Base-by-base conservation (phyloP, 495 filamentous ascomycete genomes). In the Sphaerosporella brunnea region DNA sequence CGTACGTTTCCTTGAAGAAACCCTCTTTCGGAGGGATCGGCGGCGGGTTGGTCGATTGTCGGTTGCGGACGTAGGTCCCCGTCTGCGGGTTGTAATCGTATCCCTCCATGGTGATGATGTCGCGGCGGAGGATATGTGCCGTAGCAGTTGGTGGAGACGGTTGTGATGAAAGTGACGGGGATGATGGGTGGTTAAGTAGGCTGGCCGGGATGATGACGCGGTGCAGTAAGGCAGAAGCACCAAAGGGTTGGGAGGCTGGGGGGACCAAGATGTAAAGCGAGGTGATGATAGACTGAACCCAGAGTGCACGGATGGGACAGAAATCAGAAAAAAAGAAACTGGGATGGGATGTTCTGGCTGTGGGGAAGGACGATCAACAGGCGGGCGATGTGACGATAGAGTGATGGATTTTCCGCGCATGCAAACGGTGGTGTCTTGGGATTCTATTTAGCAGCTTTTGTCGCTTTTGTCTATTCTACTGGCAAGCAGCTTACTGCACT, bases 21-120 rank as follows among this genome's bases (percentile, higher is more conserved):
- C 40, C 23, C 28, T 54, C 54, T 36, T 59, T 59, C 0, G 56
- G 56, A 2, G 56, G 55, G 3, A 58, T 11, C 4, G 55, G 55
- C 1, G 54, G 54, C 2, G 39, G 35, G n/a, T 49, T 51, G 1
- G 51, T 34, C 2, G 50, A 44, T 0, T 34, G 50, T 4, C 35
- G 44, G 4, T 53, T 53, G 35, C 23, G 25, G n/a, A 28, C 45
- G 48, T 54, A 51, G 23, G 47, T 45, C 25, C 40, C 54, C 2
- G 51, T 54, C 1, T 42, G 39, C 4, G 55, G 47, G 45, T 53
- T 40, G 43, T 53, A 58, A 36, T 19, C 39, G 16, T 53, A 47
- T 28, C 36, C 39, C 28, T 48, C 35, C 45, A 48, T 46, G 43
- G 2, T 23, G 20, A 21, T 8, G 28, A 21, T 8, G 23, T 25